Base-by-base conservation (phyloP, 1,139 yeast genomes). In the Pichia sp. region DNA sequence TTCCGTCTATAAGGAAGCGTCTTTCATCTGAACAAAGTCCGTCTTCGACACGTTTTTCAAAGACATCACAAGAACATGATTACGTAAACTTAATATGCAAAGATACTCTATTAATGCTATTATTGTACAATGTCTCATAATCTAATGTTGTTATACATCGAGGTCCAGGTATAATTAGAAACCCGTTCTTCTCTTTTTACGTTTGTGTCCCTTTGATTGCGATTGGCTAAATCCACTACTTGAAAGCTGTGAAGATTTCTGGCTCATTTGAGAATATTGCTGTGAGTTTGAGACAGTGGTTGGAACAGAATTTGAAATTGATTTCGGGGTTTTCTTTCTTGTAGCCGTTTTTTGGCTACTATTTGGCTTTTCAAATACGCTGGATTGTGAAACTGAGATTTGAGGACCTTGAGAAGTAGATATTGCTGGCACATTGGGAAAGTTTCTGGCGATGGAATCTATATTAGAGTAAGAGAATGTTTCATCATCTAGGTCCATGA, bases 111-210 rank as follows among this genome's bases (percentile, higher is more conserved):
- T 20, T 20, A 20, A 20, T 20, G 24, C 24, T 20, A 20, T 20
- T 20, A 20, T 20, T 20, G 24, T 20, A 20, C 24, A 20, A 20
- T 20, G 24, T 20, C 24, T 20, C 24, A 20, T 20, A 20, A 20
- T 20, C 24, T 20, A 20, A 20, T 20, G 3, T 20, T 20, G 24
- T 20, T 20, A 20, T 20, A 20, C 24, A 20, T 20, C 24, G 24
- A 20, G 24, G 24, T 20, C 24, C 24, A 20, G 24, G 24, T 20
- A 20, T 20, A 20, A 20, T 47, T 27, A 55, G 45, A 57, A 57
- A 8, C 60, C 60, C 3, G 53, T 49, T 38, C 53, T 52, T 44
- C 60, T 53, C 43, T 52, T 59, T 17, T 57, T 58, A 17, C 44
- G 50, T 33, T 51, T 57, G n/a, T 56, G 47, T 2, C 50, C 52